Conservation (phyloP, 2,329 filamentous ascomycete species). For the Ceratocystis lukuohia region DNA sequence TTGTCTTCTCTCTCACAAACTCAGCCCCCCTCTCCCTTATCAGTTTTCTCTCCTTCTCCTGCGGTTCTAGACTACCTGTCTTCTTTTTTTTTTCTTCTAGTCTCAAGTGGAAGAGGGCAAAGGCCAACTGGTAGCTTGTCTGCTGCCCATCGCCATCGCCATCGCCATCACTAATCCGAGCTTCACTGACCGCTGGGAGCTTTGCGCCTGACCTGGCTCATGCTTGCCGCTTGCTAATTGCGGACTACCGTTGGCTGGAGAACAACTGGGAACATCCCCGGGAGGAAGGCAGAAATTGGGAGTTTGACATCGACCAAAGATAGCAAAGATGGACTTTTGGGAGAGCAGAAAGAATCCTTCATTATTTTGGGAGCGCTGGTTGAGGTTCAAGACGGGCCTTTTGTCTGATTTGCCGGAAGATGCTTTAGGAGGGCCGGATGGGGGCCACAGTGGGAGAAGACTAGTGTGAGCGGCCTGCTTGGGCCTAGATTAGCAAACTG, state of each 20-base stretch:
- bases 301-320: slow-evolving; percentile 2
- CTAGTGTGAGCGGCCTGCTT: not conserved
- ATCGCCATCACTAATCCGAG: not conserved
- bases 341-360: not conserved
- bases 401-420: slow-evolving; percentile 2
- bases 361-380: not conserved
- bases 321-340: not conserved
- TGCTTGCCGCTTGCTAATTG: slow-evolving; percentile 10
- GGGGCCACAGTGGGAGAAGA: not conserved
- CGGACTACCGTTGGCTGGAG: slow-evolving; percentile 6
- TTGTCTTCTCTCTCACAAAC: not conserved
- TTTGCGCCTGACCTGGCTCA: slow-evolving; percentile 2
- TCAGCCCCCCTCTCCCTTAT: not conserved
- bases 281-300: not conserved
- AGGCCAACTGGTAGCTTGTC: slow-evolving; percentile 2
- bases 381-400: slow-evolving; percentile 7
- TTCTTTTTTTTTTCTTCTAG: not conserved
- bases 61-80: not conserved
- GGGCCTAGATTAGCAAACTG: too few relatives aligned
- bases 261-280: not conserved
- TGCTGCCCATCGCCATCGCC: not conserved
- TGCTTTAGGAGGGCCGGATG: not conserved
- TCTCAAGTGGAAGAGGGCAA: not conserved
- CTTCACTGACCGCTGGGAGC: slow-evolving; percentile 8
- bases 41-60: not conserved